Evolutionary conservation across 306 rosid species (phyloP).

Genomic region (Vigna angularis): DNA sequence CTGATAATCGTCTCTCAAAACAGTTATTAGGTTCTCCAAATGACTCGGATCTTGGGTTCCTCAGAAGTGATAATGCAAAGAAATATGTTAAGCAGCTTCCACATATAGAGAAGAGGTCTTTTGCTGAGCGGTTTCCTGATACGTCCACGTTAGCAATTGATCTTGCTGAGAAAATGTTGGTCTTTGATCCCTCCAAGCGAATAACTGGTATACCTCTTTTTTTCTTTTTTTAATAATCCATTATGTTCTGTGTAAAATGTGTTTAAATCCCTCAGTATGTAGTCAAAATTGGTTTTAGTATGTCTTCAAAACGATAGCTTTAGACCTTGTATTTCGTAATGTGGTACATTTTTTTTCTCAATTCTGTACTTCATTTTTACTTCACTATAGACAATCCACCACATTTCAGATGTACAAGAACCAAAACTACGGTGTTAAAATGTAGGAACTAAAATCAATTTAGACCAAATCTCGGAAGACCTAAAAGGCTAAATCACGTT

Average conservation of each 20-base stretch:
- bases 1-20: conserved; percentile 33
- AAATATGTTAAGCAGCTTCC: conserved; percentile 95
- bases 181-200: conserved; percentile 89
- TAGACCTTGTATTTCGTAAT: neutral
- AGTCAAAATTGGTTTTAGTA: neutral
- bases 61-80: conserved; percentile 92
- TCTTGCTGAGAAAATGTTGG: conserved; percentile 93
- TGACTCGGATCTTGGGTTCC: conserved; percentile 90
- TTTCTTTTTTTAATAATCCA: conserved; percentile 25
- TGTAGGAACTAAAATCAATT: neutral
- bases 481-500: neutral
- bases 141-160: conserved; percentile 77
- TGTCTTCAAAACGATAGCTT: too few relatives aligned
- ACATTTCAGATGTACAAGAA: neutral
- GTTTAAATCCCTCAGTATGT: neutral
- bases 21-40: conserved; percentile 92
- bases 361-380: neutral
- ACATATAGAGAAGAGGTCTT: conserved; percentile 69
- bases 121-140: conserved; percentile 68
- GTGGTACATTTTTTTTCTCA: neutral
- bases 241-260: neutral
- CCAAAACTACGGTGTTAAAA: neutral
- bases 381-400: neutral
- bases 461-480: neutral
- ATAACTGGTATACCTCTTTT: conserved; percentile 70